Conservation (phyloP, 768 basidiomycete genomes). For the Naganishia randhawae region DNA sequence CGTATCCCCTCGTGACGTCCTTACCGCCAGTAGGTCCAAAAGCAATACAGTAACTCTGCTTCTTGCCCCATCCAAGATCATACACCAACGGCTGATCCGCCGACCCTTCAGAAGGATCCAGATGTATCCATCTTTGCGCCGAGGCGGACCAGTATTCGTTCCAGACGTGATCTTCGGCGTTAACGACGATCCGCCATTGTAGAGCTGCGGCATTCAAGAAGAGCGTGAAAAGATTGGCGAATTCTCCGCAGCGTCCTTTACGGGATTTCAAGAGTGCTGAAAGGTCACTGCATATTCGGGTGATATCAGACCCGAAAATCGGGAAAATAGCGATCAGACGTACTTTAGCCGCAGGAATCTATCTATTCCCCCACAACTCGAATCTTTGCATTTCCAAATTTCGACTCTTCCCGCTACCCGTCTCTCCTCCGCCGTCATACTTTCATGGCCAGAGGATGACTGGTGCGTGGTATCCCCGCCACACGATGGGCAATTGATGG, state of each 20-base stretch:
- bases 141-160: slow-evolving; percentile 48
- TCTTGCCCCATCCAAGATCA: slow-evolving; percentile 53
- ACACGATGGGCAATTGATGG: slow-evolving; percentile 51
- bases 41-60: slow-evolving; percentile 50
- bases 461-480: slow-evolving; percentile 34
- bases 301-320: background rate
- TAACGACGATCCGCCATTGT: slow-evolving; percentile 50
- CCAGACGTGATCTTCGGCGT: slow-evolving; percentile 55
- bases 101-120: slow-evolving; percentile 53
- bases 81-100: slow-evolving; percentile 52
- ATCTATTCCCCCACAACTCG: slow-evolving; percentile 35
- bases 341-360: slow-evolving; percentile 51
- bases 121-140: slow-evolving; percentile 52
- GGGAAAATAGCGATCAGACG: slow-evolving; percentile 29
- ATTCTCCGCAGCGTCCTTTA: slow-evolving; percentile 52
- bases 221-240: slow-evolving; percentile 53
- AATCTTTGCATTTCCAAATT: slow-evolving; percentile 46
- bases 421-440: slow-evolving; percentile 43
- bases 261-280: slow-evolving; percentile 46
- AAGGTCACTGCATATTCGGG: slow-evolving; percentile 36
- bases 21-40: slow-evolving; percentile 39
- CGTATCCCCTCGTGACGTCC: slow-evolving; percentile 45
- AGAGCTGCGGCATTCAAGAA: slow-evolving; percentile 50
- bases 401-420: slow-evolving; percentile 51
- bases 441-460: slow-evolving; percentile 23